These are phyloP conservation scores for Tolypocladium tropicale DNA, from an alignment of 2,329 filamentous ascomycete species.

Conservation along the genomic window DNA sequence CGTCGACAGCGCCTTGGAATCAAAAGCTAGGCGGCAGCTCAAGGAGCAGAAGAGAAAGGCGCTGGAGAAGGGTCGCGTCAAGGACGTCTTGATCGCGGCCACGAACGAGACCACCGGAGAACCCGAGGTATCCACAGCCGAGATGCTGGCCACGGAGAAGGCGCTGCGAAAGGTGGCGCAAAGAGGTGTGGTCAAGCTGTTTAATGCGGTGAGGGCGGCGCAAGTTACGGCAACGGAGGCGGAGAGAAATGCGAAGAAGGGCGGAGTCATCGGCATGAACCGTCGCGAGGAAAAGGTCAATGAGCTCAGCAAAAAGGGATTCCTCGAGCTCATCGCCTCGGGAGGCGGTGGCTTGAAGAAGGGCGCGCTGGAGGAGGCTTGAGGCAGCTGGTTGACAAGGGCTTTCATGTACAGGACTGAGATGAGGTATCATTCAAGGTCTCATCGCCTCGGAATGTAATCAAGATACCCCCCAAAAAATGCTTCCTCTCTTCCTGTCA, in stretches of 20 bases:
- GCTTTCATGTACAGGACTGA: constrained; percentile 14
- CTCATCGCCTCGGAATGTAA: constrained; percentile 3
- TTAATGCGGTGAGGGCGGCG: constrained; percentile 87
- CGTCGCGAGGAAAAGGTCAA: constrained; percentile 80
- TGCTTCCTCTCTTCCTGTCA: not conserved
- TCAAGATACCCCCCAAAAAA: constrained; percentile 5
- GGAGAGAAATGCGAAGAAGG: constrained; percentile 55
- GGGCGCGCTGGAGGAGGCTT: constrained; percentile 46
- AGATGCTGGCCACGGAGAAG: constrained; percentile 63
- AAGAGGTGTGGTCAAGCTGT: constrained; percentile 88
- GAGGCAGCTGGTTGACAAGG: not conserved
- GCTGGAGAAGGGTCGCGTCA: constrained; percentile 77
- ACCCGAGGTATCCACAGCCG: constrained; percentile 35
- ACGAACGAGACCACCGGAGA: constrained; percentile 38
- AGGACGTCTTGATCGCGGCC: constrained; percentile 65
- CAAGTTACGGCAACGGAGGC: constrained; percentile 82
- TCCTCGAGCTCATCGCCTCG: constrained; percentile 76
- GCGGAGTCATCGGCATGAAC: constrained; percentile 67
- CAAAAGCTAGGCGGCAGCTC: constrained; percentile 69
- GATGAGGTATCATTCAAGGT: constrained; percentile 5
- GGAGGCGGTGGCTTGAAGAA: constrained; percentile 51
- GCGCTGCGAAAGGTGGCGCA: constrained; percentile 79
- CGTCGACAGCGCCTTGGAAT: constrained; percentile 68
- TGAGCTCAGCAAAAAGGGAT: constrained; percentile 95
- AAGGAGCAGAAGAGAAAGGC: constrained; percentile 71